Evolutionary conservation across 179 eudicot genomes (phyloP), one percentile per base, ranked within the genome.

Genomic region (Beta lomatogona): DNA sequence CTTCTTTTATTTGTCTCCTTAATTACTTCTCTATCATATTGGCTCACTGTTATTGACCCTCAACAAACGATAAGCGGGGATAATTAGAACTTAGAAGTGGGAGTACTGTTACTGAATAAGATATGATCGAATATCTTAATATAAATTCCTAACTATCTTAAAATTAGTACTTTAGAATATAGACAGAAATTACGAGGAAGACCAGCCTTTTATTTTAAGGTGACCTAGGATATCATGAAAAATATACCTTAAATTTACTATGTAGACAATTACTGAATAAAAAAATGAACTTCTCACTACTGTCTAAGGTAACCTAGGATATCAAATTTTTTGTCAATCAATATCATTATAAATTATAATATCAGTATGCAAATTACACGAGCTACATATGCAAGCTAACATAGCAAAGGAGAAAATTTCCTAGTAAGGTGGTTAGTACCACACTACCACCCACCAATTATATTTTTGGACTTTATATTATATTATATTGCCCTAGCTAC

Each of bases 381-480:
- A 28, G 6, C 65, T 25, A 52, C 60, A 73, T 25, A 14, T 11
- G 46, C 41, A 36, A 36, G 41, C 3, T 36, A 36, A 36, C 41
- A 36, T 0, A 74, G 25, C 50, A 15, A 74, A 9, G 28, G 21
- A 53, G 46, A 46, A 28, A 36, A 21, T 73, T 73, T 53, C n/a
- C 46, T 53, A 73, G 77, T 75, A 41, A 28, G 65, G 31, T 75
- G 50, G 77, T 75, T 75, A 36, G 41, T 36, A 36, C 41, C 41
- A 36, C 41, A 36, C 41, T 36, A 36, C 41, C 41, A 36, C 41
- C 41, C 41, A 36, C 11, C 64, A 14, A 16, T 31, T 31, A 6
- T 75, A 57, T 9, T 75, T 31, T 57, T 57, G 77, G 66, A 75
- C 28, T 18, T 3, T 75, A 75, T 75, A 58, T 13, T 75, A 75